Conservation (phyloP, 305 asterid species). For the Fraxinus greggii region DNA sequence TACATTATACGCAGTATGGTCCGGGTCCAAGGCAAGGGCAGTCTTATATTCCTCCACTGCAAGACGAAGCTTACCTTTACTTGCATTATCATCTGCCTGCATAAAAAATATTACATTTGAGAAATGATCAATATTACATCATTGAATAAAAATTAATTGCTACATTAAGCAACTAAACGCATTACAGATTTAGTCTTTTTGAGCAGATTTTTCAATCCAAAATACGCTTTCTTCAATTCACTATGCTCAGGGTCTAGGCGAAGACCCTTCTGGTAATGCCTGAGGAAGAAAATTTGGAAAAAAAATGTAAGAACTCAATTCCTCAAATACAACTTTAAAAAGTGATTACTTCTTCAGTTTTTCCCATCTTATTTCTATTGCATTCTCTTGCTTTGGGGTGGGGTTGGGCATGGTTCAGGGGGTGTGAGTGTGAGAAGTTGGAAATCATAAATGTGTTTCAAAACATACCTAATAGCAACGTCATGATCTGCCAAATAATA, state of each 20-base stretch:
- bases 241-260: conserved; percentile 91
- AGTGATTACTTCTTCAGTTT: neutral
- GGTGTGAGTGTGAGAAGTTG: neutral
- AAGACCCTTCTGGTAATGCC: conserved; percentile 96
- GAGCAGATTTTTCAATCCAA: conserved; percentile 81
- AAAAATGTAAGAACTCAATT: neutral
- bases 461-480: conserved; percentile 66
- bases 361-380: conserved; percentile 12
- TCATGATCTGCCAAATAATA: conserved; percentile 94
- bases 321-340: neutral
- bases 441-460: conserved; percentile 9
- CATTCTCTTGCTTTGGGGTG: neutral
- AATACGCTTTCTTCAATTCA: conserved; percentile 91
- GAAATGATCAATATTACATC: neutral
- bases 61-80: conserved; percentile 82
- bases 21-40: conserved; percentile 80
- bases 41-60: conserved; percentile 83
- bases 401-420: conserved; percentile 3
- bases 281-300: conserved; percentile 30
- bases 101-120: conserved; percentile 19
- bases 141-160: neutral
- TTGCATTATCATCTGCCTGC: conserved; percentile 94
- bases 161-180: conserved; percentile 13
- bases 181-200: conserved; percentile 79
- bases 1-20: conserved; percentile 72